Base-by-base conservation (phyloP, 2,329 filamentous ascomycete genomes). In the Septoria petroselini region DNA sequence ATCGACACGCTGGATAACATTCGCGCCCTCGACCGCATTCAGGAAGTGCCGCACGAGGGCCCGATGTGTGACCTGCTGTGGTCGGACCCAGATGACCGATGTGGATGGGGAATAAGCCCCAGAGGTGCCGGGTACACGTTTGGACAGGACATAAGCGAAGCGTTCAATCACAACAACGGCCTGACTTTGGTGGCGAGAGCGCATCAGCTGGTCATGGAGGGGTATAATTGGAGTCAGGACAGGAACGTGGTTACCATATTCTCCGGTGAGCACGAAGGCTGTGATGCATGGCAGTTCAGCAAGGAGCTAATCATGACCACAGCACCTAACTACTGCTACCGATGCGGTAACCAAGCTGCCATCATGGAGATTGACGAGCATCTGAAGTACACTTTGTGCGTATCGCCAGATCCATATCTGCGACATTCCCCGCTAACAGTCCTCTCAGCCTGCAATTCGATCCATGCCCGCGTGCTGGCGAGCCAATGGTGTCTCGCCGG, bases 361-460 rank as follows among this genome's bases (percentile, higher is more conserved):
- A 97, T 98, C 71, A 98, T 98, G 93, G 93, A 97, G 74, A 98
- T 98, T 71, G 93, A 97, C 61, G 93, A 98, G 75, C 91, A 97
- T 71, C 76, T 98, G 69, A 97, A 98, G 78, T 98, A 97, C 75
- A 97, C 93, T 67, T 97, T 98, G 91, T 96, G 81, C 73, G 90
- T 84, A 25, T 25, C 38, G n/a, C 25, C 30, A 41, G 27, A 17
- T 33, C 14, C 35, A 8, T 27, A 23, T 38, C 15, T n/a, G n/a
- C n/a, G n/a, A n/a, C n/a, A n/a, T n/a, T 23, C 18, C 41, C 11
- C 9, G 4, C 34, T 25, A 39, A 54, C 29, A 3, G 29, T n/a
- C 19, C 12, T 18, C 27, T 15, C 65, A 98, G 93, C 85, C 76
- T 98, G 73, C 93, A 98, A 84, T 98, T 97, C 72, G 93, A 98